phyloP scores from a whole-genome alignment of 768 basidiomycete genomes.

The Serendipita sp. region DNA sequence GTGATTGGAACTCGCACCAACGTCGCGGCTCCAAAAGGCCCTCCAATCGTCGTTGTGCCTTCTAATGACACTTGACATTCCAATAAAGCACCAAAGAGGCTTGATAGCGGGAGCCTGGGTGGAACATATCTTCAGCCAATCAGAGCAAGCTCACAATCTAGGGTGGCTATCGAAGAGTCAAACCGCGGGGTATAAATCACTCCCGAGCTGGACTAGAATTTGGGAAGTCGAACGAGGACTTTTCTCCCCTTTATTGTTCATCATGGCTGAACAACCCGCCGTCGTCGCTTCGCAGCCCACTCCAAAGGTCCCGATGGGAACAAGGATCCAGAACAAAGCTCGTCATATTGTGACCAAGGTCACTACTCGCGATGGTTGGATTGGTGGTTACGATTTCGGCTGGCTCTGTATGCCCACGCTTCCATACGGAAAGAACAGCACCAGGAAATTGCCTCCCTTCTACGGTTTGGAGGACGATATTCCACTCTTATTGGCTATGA shows the following conservation, averaged over 20 bases:
- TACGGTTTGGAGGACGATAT: slow-evolving; percentile 58
- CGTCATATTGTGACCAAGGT: slow-evolving; percentile 20
- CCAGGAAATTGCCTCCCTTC: slow-evolving; percentile 42
- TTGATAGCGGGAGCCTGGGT: too few species aligned
- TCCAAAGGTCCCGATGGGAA: neutral
- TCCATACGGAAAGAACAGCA: slow-evolving; percentile 33
- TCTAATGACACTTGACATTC: too few species aligned
- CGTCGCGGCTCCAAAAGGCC: too few species aligned
- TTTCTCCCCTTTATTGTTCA: neutral
- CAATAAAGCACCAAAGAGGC: too few species aligned
- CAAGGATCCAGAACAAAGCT: neutral
- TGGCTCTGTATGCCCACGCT: slow-evolving; percentile 57
- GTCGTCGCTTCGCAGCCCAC: neutral
- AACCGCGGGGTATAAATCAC: neutral
- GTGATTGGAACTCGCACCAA: too few species aligned
- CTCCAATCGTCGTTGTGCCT: too few species aligned
- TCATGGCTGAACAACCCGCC: neutral
- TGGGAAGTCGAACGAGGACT: neutral
- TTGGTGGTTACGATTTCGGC: slow-evolving; percentile 71
- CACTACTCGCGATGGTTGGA: slow-evolving; percentile 49
- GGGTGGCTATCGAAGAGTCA: neutral
- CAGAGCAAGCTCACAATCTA: neutral
- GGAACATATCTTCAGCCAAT: neutral
- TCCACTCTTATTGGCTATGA: slow-evolving; percentile 55
- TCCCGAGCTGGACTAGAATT: too few species aligned